These are phyloP conservation scores for Phytophthora fragariaefolia DNA, from an alignment of 352 stramenopile genomes.

Conservation along the genomic window DNA sequence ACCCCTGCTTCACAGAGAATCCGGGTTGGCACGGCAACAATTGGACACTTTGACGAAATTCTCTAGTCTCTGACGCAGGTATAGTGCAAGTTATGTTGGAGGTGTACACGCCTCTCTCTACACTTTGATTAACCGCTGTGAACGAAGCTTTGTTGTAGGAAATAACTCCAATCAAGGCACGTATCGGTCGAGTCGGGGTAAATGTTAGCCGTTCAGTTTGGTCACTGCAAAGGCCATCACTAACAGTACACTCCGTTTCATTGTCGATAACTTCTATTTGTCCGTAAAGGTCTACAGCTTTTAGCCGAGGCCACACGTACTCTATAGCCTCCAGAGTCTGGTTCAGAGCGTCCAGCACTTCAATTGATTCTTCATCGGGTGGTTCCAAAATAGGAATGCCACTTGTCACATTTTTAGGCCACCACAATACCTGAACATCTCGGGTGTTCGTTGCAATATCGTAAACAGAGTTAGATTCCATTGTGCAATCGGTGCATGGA, in stretches of 20 bases:
- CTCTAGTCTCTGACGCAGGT: slow-evolving; percentile 32
- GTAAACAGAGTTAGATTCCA: slow-evolving; percentile 60
- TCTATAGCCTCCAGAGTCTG: slow-evolving; percentile 33
- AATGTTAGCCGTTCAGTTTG: slow-evolving; percentile 35
- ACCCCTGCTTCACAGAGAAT: slow-evolving; percentile 52
- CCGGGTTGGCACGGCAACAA: slow-evolving; percentile 54
- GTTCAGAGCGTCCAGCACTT: slow-evolving; percentile 31
- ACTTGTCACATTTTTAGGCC: slow-evolving; percentile 54
- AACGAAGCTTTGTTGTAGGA: slow-evolving; percentile 51
- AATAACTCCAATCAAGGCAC: slow-evolving; percentile 43
- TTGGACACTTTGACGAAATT: slow-evolving; percentile 41
- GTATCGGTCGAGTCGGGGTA: slow-evolving; percentile 35
- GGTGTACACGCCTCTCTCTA: slow-evolving; percentile 34
- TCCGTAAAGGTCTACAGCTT: slow-evolving; percentile 63
- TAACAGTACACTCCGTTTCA: slow-evolving; percentile 48
- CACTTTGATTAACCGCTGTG: slow-evolving; percentile 26
- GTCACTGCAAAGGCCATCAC: slow-evolving; percentile 20
- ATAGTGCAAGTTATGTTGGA: slow-evolving; percentile 58
- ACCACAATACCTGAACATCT: slow-evolving; percentile 62
- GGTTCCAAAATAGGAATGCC: slow-evolving; percentile 47
- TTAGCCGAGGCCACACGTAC: slow-evolving; percentile 61
- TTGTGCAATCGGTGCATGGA: slow-evolving; percentile 45
- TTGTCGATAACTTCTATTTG: slow-evolving; percentile 71
- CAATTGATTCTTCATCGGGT: slow-evolving; percentile 60
- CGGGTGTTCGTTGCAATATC: slow-evolving; percentile 68